A percentile compares a stretch with the other conserved stretches of the same genome.
Conservation (phyloP, 2,329 filamentous ascomycete genomes). For the Plenodomus tracheiphilus region DNA sequence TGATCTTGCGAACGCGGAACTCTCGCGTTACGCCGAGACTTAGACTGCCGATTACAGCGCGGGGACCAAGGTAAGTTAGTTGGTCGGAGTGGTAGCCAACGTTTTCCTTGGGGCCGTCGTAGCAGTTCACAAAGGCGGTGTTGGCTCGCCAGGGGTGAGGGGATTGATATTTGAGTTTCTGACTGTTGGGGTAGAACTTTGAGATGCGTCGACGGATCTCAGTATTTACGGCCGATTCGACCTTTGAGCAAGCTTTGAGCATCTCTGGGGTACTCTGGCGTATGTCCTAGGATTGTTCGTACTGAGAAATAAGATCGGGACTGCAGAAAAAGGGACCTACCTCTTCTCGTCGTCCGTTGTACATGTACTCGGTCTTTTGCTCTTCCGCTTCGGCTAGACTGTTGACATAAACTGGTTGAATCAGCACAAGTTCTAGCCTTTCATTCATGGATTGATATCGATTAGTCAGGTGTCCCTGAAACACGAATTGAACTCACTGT, state of each 20-base stretch:
- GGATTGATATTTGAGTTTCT: constrained; percentile 78
- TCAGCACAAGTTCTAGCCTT: not conserved
- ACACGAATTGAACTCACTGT: not conserved
- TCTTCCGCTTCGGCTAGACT: constrained; percentile 67
- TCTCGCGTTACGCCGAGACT: constrained; percentile 91
- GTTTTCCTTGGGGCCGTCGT: constrained; percentile 76
- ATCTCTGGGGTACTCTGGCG: constrained; percentile 77
- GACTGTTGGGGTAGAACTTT: constrained; percentile 66
- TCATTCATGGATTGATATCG: no score
- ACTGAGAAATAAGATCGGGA: not conserved
- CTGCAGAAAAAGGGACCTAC: constrained; percentile 45
- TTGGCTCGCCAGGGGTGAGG: constrained; percentile 78
- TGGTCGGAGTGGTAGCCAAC: constrained; percentile 95
- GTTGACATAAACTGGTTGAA: constrained; percentile 56
- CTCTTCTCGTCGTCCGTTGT: constrained; percentile 76
- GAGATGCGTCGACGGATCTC: constrained; percentile 75
- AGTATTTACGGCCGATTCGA: constrained; percentile 74
- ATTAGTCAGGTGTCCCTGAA: not conserved
- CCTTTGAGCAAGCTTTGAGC: constrained; percentile 66
- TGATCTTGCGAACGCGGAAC: constrained; percentile 80
- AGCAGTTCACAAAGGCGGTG: constrained; percentile 93
- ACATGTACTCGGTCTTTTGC: constrained; percentile 80
- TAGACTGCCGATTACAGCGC: constrained; percentile 84
- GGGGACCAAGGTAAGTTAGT: constrained; percentile 87
- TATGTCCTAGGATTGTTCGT: constrained; percentile 58